phyloP scores from a whole-genome alignment of 257 asterid genomes.

The Capsicum chinense region DNA sequence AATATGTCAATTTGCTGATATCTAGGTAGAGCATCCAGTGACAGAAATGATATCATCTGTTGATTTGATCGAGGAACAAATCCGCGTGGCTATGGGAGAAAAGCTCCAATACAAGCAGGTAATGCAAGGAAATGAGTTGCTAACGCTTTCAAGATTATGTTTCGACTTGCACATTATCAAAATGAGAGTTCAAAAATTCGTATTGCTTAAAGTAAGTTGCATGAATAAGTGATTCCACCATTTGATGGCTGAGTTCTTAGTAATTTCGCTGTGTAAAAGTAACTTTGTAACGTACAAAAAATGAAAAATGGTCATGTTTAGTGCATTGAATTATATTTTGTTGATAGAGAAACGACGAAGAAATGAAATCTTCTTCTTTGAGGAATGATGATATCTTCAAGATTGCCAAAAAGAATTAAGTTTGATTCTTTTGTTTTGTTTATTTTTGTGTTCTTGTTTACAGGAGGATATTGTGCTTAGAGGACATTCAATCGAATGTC shows the following conservation, averaged over 20 bases:
- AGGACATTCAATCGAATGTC: conserved; percentile 98
- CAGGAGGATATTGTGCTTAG: conserved; percentile 90
- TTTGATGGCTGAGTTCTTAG: neutral
- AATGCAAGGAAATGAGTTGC: neutral
- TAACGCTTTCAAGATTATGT: neutral
- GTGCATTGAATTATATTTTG: neutral
- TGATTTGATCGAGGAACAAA: conserved; percentile 96
- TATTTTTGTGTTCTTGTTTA: conserved; percentile 32
- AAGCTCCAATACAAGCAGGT: conserved; percentile 90
- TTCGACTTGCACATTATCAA: neutral
- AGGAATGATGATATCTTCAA: neutral
- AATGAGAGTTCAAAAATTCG: neutral
- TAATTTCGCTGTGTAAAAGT: neutral
- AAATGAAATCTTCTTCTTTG: neutral
- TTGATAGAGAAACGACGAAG: neutral
- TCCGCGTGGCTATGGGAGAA: conserved; percentile 94
- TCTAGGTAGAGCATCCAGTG: conserved; percentile 98
- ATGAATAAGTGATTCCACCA: neutral
- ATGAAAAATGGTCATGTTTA: neutral
- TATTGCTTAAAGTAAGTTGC: conserved; percentile 16
- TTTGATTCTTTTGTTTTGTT: neutral
- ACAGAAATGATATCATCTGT: conserved; percentile 99
- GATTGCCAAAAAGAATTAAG: neutral
- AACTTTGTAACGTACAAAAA: neutral
- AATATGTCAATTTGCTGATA: conserved; percentile 25